These are phyloP conservation scores for Helicocarpus griseus DNA, from an alignment of 2,329 filamentous ascomycete genomes.

Conservation along the genomic window DNA sequence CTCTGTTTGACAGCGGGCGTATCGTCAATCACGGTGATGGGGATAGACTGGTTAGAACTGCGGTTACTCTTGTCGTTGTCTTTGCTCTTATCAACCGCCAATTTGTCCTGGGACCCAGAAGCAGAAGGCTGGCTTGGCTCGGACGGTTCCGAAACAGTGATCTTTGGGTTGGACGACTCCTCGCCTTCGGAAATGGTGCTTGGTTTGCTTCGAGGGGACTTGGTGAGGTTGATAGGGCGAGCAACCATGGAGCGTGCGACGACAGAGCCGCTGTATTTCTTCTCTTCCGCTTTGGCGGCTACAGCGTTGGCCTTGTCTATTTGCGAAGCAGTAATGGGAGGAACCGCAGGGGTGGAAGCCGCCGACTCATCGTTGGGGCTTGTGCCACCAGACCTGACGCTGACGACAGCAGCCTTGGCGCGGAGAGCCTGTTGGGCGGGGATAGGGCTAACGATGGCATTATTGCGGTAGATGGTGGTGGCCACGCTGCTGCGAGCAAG, in stretches of 20 bases:
- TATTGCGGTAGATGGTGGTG: conserved; percentile 88
- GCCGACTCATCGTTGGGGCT: conserved; percentile 38
- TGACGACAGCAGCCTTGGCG: conserved; percentile 85
- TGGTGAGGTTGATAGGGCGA: conserved; percentile 37
- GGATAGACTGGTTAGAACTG: conserved; percentile 13
- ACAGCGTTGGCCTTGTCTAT: conserved; percentile 29
- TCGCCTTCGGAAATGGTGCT: conserved; percentile 22
- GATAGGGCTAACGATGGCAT: conserved; percentile 67
- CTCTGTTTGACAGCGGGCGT: conserved; percentile 18
- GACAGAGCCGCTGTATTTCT: conserved; percentile 28
- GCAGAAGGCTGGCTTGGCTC: conserved; percentile 9
- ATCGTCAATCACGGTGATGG: conserved; percentile 22
- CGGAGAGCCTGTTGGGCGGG: conserved; percentile 80
- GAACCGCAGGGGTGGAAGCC: conserved; percentile 58
- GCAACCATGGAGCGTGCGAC: conserved; percentile 36
- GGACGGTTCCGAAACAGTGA: conserved; percentile 8
- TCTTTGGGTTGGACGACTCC: conserved; percentile 9
- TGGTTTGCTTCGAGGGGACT: conserved; percentile 23
- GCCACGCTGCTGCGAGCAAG: conserved; percentile 58
- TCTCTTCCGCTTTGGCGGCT: conserved; percentile 12
- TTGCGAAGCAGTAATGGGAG: conserved; percentile 50
- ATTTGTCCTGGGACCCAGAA: no score
- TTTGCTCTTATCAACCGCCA: conserved; percentile 21
- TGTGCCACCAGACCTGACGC: conserved; percentile 64
- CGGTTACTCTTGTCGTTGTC: conserved; percentile 11